Evolutionary conservation across 805 yeast species (phyloP).

Genomic region (Candida suzukii): DNA sequence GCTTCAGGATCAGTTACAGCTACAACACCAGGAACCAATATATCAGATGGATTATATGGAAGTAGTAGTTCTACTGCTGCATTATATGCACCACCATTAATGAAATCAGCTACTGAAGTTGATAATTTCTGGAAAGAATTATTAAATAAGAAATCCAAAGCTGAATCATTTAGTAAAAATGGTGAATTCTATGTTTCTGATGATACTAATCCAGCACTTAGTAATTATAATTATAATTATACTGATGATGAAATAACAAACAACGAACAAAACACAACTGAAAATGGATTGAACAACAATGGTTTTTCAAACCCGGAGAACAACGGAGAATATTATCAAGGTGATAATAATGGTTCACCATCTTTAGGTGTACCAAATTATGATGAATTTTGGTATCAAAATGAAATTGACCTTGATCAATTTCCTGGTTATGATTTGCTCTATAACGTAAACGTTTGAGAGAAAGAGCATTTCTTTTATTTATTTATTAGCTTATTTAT

Average conservation of each 20-base stretch:
- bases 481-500: too few relatives aligned
- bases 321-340: background rate
- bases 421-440: background rate
- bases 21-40: background rate
- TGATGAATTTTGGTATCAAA: slow-evolving; percentile 1
- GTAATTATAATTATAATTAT: too few relatives aligned
- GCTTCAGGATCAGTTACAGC: background rate
- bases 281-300: too few relatives aligned
- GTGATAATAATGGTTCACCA: background rate
- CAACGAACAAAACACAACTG: too few relatives aligned
- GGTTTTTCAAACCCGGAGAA: too few relatives aligned
- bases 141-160: background rate
- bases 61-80: too few relatives aligned
- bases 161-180: background rate
- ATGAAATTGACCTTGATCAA: slow-evolving; percentile 11
- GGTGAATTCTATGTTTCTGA: background rate
- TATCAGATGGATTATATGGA: too few relatives aligned
- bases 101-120: slow-evolving; percentile 9
- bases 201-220: background rate
- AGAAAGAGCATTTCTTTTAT: too few relatives aligned
- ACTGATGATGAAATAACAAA: too few relatives aligned
- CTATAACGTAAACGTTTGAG: too few relatives aligned
- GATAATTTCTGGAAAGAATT: slow-evolving; percentile 21
- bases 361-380: background rate
- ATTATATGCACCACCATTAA: background rate